A percentile compares a stretch with the other conserved stretches of the same genome.
These are phyloP conservation scores for Trichoderma asperelloides DNA, from an alignment of 495 filamentous ascomycete species.

Conservation along the genomic window DNA sequence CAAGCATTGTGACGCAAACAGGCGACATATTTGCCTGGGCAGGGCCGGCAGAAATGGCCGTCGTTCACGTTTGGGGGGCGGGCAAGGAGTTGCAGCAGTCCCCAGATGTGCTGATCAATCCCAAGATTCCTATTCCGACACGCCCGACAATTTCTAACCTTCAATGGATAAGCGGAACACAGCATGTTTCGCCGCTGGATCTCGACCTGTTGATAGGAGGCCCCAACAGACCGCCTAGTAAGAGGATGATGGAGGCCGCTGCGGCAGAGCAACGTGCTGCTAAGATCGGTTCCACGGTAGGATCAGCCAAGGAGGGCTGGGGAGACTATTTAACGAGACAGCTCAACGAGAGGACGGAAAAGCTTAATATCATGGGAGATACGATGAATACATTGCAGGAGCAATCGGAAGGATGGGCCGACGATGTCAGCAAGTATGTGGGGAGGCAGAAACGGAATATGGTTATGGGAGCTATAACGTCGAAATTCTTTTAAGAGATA, in stretches of 20 bases:
- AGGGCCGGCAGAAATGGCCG: conserved; percentile 74
- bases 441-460: conserved; percentile 75
- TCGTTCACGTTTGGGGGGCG: conserved; percentile 73
- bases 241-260: conserved; percentile 52
- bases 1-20: conserved; percentile 58
- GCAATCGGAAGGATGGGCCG: conserved; percentile 69
- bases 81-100: conserved; percentile 47
- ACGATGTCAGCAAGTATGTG: conserved; percentile 81
- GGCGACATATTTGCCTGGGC: conserved; percentile 82
- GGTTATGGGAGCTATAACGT: conserved; percentile 53
- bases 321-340: conserved; percentile 65
- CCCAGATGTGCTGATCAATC: conserved; percentile 70
- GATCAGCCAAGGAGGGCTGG: conserved; percentile 42
- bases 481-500: conserved; percentile 30
- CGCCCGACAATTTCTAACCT: conserved; percentile 93
- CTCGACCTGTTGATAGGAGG: conserved; percentile 89
- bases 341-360: conserved; percentile 83
- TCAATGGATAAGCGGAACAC: conserved; percentile 93
- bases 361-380: conserved; percentile 72
- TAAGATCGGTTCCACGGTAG: conserved; percentile 38
- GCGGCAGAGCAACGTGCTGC: conserved; percentile 34
- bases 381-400: conserved; percentile 72
- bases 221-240: conserved; percentile 73
- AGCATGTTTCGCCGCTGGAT: conserved; percentile 81
- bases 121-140: conserved; percentile 57